phyloP scores from a whole-genome alignment of 2,329 filamentous ascomycete genomes.

The Aspergillus sp. region DNA sequence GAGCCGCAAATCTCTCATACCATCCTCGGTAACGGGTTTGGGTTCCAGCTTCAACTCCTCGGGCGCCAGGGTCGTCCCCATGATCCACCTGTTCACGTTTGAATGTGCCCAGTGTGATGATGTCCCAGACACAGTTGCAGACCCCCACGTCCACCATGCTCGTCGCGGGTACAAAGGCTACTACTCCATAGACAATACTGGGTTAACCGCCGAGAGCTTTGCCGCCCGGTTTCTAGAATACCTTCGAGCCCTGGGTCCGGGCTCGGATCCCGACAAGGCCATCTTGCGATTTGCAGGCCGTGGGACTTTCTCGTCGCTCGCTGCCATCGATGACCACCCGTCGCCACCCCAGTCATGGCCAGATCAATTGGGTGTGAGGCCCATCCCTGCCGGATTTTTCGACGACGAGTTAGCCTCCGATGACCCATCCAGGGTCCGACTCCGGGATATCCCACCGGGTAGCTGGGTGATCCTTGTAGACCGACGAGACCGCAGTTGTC shows the following conservation, averaged over 20 bases:
- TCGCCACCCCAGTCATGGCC: neutral
- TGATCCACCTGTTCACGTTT: slow-evolving; percentile 14
- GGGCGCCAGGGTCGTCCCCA: slow-evolving; percentile 6
- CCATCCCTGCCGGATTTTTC: slow-evolving; percentile 14
- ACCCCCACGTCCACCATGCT: slow-evolving; percentile 4
- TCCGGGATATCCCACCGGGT: slow-evolving; percentile 8
- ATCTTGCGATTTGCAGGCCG: slow-evolving; percentile 14
- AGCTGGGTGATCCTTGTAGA: slow-evolving; percentile 16
- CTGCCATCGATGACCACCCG: slow-evolving; percentile 1
- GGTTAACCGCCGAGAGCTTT: slow-evolving; percentile 8
- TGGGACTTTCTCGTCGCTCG: slow-evolving; percentile 4
- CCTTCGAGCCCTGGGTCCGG: slow-evolving; percentile 8
- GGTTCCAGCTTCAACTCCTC: neutral
- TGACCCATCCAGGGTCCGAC: slow-evolving; percentile 6
- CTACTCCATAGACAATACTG: slow-evolving; percentile 12
- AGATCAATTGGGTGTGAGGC: slow-evolving; percentile 6
- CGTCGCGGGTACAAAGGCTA: neutral
- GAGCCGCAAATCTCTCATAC: slow-evolving; percentile 1
- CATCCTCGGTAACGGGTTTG: neutral
- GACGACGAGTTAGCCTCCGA: slow-evolving; percentile 1
- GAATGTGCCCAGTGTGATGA: neutral
- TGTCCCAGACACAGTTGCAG: slow-evolving; percentile 3
- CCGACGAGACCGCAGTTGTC: slow-evolving; percentile 2
- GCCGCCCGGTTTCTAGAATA: slow-evolving; percentile 13
- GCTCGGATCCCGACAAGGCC: slow-evolving; percentile 10